Conservation (phyloP, 139 green algal species). For the Asterochloris sp. region DNA sequence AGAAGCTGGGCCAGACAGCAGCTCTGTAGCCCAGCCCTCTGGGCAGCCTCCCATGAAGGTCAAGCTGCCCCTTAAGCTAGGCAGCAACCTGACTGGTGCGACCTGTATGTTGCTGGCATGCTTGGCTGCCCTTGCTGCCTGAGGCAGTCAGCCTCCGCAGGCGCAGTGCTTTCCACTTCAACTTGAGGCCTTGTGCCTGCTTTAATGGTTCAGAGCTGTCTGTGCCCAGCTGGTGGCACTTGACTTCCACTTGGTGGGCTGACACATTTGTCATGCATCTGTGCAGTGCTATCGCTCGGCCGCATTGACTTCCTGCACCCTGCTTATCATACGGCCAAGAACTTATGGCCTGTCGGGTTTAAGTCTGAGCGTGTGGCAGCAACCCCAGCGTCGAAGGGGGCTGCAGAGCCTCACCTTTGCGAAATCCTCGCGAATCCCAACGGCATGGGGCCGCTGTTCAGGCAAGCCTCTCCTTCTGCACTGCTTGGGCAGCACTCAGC, state of each 20-base stretch:
- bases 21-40: background rate
- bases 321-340: conserved; percentile 60
- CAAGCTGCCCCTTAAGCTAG: conserved; percentile 32
- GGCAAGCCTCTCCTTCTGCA: conserved; percentile 23
- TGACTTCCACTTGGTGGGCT: background rate
- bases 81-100: conserved; percentile 24
- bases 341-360: conserved; percentile 72
- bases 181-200: background rate
- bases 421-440: conserved; percentile 39
- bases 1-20: background rate
- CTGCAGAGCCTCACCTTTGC: conserved; percentile 35
- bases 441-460: conserved; percentile 57
- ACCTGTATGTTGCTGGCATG: background rate
- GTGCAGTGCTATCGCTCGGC: conserved; percentile 54
- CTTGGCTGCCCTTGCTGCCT: background rate
- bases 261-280: background rate
- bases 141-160: background rate
- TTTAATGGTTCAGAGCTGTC: background rate
- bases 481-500: background rate
- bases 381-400: conserved; percentile 18
- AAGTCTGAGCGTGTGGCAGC: conserved; percentile 22
- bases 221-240: background rate
- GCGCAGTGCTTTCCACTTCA: background rate
- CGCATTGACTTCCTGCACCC: conserved; percentile 62
- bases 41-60: background rate